Base-by-base conservation (phyloP, 169 alveolate species). In the Cryptosporidium andersoni region DNA sequence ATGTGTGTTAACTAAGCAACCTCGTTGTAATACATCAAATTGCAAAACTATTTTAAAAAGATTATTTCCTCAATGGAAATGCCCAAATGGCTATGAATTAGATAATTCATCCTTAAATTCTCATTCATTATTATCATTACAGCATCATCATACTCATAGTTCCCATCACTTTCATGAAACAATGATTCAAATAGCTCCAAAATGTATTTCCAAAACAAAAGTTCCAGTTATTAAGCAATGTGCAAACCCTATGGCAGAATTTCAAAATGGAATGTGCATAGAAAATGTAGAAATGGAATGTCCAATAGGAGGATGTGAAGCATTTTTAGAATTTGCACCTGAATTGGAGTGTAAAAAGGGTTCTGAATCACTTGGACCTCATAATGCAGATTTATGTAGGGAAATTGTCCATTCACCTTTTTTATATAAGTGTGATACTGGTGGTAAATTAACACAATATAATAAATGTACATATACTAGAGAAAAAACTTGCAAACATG, bases 271-370 rank as follows among this genome's bases (percentile, higher is more conserved):
- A 34, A 40, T 12, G 34, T 74, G 85, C 43, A 4, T 74, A 1
- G 85, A 58, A 25, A 40, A 40, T 1, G 5, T 74, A 7, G 85
- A 74, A 40, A 74, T 58, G 25, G 45, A 42, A 5, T 74, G 85
- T 60, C 85, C 85, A 9, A 42, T 4, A 7, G 74, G 43, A n/a
- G 85, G 85, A 2, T 74, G 85, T 34, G 85, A 74, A 34, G 48
- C 74, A n/a, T 45, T 43, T 25, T 16, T 74, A 39, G 74, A 74
- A 36, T 74, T 74, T 48, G 60, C 7, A n/a, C 85, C 85, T 2
- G 45, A 4, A 8, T 43, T 74, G 7, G 58, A 56, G n/a, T 74
- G 85, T 45, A 66, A 66, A 16, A 55, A 45, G 2, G 48, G 48
- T 16, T 43, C 85, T 1, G 74, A 58, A 37, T 9, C 85, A 7